Conservation (phyloP, 495 filamentous ascomycete species). For the Thermothielavioides terrestris region DNA sequence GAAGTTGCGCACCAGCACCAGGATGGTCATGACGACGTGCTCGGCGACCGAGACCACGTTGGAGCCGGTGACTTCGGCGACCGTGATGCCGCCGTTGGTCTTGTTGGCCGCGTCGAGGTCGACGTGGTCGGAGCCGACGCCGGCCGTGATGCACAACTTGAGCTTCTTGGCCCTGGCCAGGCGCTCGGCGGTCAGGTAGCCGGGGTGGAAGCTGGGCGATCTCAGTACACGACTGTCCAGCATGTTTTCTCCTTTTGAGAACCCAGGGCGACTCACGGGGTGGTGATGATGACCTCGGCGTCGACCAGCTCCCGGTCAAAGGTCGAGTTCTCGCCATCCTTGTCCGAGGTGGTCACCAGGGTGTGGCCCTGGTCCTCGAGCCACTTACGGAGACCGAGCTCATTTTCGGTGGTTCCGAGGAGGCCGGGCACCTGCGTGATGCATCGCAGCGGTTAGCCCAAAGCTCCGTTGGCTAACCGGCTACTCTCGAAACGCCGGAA, state of each 20-base stretch:
- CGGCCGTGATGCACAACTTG: constrained; percentile 91
- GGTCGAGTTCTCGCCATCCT: constrained; percentile 81
- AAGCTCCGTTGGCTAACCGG: too few species aligned
- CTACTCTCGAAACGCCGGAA: neutral
- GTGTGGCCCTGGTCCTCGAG: constrained; percentile 93
- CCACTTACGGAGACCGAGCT: constrained; percentile 94
- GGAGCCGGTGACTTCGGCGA: constrained; percentile 92
- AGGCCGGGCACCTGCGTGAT: constrained; percentile 61
- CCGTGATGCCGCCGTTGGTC: constrained; percentile 95
- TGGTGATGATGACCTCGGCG: constrained; percentile 98
- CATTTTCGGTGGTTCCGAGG: constrained; percentile 94
- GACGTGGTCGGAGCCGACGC: constrained; percentile 96
- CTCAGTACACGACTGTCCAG: too few species aligned
- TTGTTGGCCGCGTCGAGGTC: constrained; percentile 95
- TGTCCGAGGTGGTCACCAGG: constrained; percentile 93
- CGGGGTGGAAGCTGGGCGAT: constrained; percentile 88
- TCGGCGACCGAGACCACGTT: constrained; percentile 87
- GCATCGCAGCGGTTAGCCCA: too few species aligned
- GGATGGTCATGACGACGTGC: constrained; percentile 98
- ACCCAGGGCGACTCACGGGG: constrained; percentile 58
- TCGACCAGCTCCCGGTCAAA: constrained; percentile 95
- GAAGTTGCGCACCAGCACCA: constrained; percentile 92
- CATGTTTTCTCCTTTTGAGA: neutral
- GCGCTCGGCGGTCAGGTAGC: constrained; percentile 93
- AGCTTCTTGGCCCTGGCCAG: constrained; percentile 98